phyloP scores from a whole-genome alignment of 1,139 yeast genomes.

The Kodamaea sp. region DNA sequence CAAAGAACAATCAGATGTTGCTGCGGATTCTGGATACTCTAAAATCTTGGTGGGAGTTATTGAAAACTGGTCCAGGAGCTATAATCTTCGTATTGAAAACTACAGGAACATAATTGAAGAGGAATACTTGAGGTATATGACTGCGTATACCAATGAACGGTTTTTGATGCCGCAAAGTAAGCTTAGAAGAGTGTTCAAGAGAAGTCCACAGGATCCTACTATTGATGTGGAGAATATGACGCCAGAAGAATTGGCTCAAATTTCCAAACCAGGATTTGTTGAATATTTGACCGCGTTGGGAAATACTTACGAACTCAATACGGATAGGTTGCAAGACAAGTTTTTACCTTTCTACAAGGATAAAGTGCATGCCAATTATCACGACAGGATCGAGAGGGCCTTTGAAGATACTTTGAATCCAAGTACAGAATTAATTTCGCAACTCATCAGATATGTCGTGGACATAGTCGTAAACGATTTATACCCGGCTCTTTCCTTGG shows the following conservation, averaged over 20 bases:
- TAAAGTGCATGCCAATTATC: constrained; percentile 67
- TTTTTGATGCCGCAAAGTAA: constrained; percentile 40
- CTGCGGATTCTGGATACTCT: constrained; percentile 85
- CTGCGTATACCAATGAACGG: constrained; percentile 43
- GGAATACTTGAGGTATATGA: constrained; percentile 54
- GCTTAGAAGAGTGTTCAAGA: constrained; percentile 48
- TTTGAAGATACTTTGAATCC: constrained; percentile 72
- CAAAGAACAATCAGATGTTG: constrained; percentile 89
- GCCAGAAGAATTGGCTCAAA: constrained; percentile 48
- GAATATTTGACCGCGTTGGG: constrained; percentile 85
- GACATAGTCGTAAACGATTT: constrained; percentile 72
- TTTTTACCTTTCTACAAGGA: constrained; percentile 65
- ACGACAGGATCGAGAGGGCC: constrained; percentile 52
- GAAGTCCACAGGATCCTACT: constrained; percentile 21
- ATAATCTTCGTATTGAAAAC: constrained; percentile 59
- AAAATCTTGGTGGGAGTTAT: constrained; percentile 82
- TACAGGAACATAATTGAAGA: constrained; percentile 60
- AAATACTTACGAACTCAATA: constrained; percentile 80
- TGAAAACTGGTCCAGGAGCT: constrained; percentile 65
- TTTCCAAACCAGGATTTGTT: constrained; percentile 73
- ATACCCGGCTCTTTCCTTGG: constrained; percentile 43
- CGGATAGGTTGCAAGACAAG: constrained; percentile 78
- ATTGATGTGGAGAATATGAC: constrained; percentile 45
- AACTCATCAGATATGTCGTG: constrained; percentile 62
- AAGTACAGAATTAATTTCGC: constrained; percentile 73